Conservation (phyloP, 768 basidiomycete genomes). For the Gloeostereum incarnatum region DNA sequence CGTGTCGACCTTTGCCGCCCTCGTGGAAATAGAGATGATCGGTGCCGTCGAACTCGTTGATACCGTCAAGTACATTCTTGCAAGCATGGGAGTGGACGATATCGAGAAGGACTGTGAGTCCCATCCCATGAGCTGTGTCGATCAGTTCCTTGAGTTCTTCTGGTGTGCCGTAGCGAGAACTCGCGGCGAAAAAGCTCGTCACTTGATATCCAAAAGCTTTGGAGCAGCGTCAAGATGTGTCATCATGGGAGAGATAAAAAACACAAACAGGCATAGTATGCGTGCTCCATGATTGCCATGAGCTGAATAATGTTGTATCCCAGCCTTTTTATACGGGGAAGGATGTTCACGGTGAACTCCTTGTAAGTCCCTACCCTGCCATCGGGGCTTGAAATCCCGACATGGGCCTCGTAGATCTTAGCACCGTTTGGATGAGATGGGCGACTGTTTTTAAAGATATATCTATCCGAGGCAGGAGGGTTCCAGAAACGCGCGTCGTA, state of each 20-base stretch:
- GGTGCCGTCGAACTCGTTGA: constrained; percentile 95
- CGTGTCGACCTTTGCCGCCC: constrained; percentile 83
- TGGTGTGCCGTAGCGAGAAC: constrained; percentile 91
- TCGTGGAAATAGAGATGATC: constrained; percentile 98
- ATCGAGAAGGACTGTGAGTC: constrained; percentile 88
- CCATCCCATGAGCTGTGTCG: constrained; percentile 91
- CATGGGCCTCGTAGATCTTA: constrained; percentile 95
- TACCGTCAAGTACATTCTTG: constrained; percentile 93
- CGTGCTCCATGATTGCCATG: constrained; percentile 98
- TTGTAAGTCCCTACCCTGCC: constrained; percentile 88
- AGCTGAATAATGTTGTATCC: constrained; percentile 98
- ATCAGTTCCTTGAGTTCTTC: constrained; percentile 94
- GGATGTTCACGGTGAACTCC: constrained; percentile 80
- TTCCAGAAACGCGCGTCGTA: constrained; percentile 99
- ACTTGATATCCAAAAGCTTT: constrained; percentile 97
- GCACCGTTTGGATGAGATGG: constrained; percentile 58
- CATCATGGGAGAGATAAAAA: constrained; percentile 2
- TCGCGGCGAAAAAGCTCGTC: constrained; percentile 94
- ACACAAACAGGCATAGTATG: constrained; percentile 88
- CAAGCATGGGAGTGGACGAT: constrained; percentile 97
- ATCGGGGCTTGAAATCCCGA: constrained; percentile 91
- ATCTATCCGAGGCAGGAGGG: constrained; percentile 61
- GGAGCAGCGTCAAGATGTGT: constrained; percentile 6
- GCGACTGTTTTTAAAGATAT: constrained; percentile 73
- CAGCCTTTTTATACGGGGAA: constrained; percentile 82